Evolutionary conservation across 169 alveolate species (phyloP).

Genomic region (Eimeria necatrix): DNA sequence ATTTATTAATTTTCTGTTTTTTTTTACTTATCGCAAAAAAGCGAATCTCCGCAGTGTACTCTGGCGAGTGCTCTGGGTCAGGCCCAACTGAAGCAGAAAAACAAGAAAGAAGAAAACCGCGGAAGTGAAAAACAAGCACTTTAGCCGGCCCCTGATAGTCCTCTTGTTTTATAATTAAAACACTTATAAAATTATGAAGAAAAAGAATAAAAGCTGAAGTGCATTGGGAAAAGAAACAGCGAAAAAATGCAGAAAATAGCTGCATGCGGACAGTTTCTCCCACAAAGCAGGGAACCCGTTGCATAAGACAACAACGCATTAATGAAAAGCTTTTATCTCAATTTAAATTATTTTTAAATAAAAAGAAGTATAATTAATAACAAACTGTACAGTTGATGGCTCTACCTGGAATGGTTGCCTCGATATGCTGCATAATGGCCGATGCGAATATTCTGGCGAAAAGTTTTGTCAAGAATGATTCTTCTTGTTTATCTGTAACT

Average conservation of each 20-base stretch:
- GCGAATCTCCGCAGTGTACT: background rate
- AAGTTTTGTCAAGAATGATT: background rate
- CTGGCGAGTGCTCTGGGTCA: background rate
- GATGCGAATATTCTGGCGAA: slow-evolving; percentile 20
- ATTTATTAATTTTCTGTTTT: background rate
- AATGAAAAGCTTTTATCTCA: too few relatives aligned
- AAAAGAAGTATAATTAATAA: too few relatives aligned
- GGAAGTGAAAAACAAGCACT: background rate
- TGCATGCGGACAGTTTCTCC: too few relatives aligned
- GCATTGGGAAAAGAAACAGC: too few relatives aligned
- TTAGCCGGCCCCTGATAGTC: background rate
- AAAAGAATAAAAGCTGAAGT: too few relatives aligned
- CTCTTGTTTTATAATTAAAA: background rate
- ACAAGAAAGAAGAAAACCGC: background rate
- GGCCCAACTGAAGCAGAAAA: background rate
- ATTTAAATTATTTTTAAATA: too few relatives aligned
- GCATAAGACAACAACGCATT: too few relatives aligned
- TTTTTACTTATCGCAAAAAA: background rate
- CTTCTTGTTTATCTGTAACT: background rate
- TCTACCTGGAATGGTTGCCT: background rate
- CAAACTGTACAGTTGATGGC: too few relatives aligned
- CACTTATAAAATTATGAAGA: too few relatives aligned
- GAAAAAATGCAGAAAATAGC: too few relatives aligned
- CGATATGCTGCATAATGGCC: background rate
- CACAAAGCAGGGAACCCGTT: too few relatives aligned